phyloP scores from a whole-genome alignment of 1,139 yeast species.

The Pichia sp. region DNA sequence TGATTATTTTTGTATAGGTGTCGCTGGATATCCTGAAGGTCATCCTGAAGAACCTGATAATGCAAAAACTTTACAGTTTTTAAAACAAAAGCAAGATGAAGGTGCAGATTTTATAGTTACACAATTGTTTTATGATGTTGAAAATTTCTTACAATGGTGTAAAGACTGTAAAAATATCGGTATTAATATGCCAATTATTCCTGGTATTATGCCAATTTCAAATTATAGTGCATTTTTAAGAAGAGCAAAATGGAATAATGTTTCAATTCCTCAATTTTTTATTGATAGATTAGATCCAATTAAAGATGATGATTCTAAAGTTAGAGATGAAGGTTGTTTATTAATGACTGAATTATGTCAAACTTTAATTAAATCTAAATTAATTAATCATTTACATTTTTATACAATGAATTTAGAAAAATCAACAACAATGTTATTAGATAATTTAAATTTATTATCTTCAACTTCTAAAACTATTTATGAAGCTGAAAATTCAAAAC shows the following conservation, averaged over 20 bases:
- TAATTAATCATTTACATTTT: slow-evolving; percentile 81
- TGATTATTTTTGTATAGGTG: slow-evolving; percentile 44
- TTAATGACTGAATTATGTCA: slow-evolving; percentile 81
- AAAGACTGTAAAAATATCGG: slow-evolving; percentile 63
- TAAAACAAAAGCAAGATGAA: slow-evolving; percentile 84
- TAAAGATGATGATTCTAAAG: slow-evolving; percentile 84
- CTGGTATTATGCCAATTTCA: slow-evolving; percentile 97
- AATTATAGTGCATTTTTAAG: slow-evolving; percentile 88
- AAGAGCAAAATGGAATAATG: slow-evolving; percentile 91
- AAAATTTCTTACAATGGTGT: slow-evolving; percentile 81
- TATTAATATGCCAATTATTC: slow-evolving; percentile 82
- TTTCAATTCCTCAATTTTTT: slow-evolving; percentile 71
- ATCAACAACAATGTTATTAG: slow-evolving; percentile 84
- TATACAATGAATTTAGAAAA: slow-evolving; percentile 95
- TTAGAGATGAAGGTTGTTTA: slow-evolving; percentile 80
- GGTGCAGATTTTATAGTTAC: slow-evolving; percentile 93
- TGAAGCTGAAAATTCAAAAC: slow-evolving; percentile 35
- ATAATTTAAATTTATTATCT: slow-evolving; percentile 55
- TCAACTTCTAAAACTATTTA: slow-evolving; percentile 13
- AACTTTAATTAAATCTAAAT: slow-evolving; percentile 63
- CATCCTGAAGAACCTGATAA: slow-evolving; percentile 73
- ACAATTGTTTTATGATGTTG: slow-evolving; percentile 78
- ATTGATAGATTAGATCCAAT: slow-evolving; percentile 69
- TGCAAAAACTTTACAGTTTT: slow-evolving; percentile 51
- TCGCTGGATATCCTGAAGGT: slow-evolving; percentile 66